These are phyloP conservation scores for Maudiozyma bulderi DNA, from an alignment of 805 yeast species.

Conservation along the genomic window DNA sequence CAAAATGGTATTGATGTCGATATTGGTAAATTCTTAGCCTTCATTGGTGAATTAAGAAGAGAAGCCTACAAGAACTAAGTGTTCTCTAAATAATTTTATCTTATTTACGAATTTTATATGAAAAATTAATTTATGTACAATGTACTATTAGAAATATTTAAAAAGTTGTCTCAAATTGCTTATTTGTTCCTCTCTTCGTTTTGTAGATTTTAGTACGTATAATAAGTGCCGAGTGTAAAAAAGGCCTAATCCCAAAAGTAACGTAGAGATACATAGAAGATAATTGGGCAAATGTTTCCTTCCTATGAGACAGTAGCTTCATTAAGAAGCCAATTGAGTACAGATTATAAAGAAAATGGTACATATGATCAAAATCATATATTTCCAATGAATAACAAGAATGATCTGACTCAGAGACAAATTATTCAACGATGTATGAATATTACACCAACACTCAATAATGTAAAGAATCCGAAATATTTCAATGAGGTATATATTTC, in stretches of 20 bases:
- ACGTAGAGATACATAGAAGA: background rate
- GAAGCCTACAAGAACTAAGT: slow-evolving; percentile 12
- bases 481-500: slow-evolving; percentile 37
- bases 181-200: too few species aligned
- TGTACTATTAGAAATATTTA: too few species aligned
- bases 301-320: slow-evolving; percentile 1
- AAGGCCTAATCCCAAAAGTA: too few species aligned
- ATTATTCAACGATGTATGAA: background rate
- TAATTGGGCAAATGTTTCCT: background rate
- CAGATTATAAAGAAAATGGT: background rate
- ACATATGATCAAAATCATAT: background rate
- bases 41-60: slow-evolving; percentile 48
- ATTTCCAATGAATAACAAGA: background rate
- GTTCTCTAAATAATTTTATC: background rate
- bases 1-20: slow-evolving; percentile 67
- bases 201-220: too few species aligned
- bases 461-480: slow-evolving; percentile 1
- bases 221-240: too few species aligned
- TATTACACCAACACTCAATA: background rate
- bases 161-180: too few species aligned
- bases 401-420: background rate
- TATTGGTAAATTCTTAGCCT: slow-evolving; percentile 68
- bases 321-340: background rate
- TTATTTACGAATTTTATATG: background rate
- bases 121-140: background rate